A percentile compares a stretch with the other conserved stretches of the same genome.
Evolutionary conservation across 305 asterid genomes (phyloP).

Genomic region (Rubia balearica): DNA sequence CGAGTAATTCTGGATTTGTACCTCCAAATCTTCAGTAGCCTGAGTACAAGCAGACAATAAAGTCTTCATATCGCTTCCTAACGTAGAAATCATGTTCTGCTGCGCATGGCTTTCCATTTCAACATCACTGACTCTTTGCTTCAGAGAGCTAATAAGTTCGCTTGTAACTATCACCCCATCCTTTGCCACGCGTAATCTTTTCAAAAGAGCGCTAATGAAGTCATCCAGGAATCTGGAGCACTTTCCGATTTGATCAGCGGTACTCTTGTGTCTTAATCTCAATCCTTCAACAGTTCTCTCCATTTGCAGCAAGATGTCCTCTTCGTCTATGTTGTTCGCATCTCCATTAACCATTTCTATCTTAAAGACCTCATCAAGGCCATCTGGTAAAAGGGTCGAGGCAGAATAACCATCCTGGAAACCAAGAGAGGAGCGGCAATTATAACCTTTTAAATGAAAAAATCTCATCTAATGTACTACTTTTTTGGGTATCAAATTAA

Average conservation of each 20-base stretch:
- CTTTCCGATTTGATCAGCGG: conserved; percentile 49
- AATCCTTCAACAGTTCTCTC: conserved; percentile 58
- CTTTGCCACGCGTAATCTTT: conserved; percentile 41
- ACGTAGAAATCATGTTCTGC: conserved; percentile 33
- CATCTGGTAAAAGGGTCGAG: conserved; percentile 35
- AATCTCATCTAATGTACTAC: neutral
- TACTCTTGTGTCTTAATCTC: conserved; percentile 49
- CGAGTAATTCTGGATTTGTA: conserved; percentile 32
- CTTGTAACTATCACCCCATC: conserved; percentile 30
- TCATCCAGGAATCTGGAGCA: conserved; percentile 50
- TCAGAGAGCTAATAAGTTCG: conserved; percentile 40
- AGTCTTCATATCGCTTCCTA: conserved; percentile 53
- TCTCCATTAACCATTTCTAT: conserved; percentile 37
- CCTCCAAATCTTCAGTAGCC: conserved; percentile 52
- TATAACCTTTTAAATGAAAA: neutral
- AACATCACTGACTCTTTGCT: conserved; percentile 43
- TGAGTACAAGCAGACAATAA: conserved; percentile 61
- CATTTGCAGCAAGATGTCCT: conserved; percentile 37
- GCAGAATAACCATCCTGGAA: conserved; percentile 54
- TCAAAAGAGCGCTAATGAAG: conserved; percentile 39
- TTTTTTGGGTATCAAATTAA: neutral
- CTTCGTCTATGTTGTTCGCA: conserved; percentile 44
- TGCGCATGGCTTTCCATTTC: conserved; percentile 48
- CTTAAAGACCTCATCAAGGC: conserved; percentile 28
- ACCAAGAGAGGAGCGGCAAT: conserved; percentile 6